Evolutionary conservation across 805 yeast genomes (phyloP), one percentile per base, ranked within the genome.

Genomic region (Candida boleticola): DNA sequence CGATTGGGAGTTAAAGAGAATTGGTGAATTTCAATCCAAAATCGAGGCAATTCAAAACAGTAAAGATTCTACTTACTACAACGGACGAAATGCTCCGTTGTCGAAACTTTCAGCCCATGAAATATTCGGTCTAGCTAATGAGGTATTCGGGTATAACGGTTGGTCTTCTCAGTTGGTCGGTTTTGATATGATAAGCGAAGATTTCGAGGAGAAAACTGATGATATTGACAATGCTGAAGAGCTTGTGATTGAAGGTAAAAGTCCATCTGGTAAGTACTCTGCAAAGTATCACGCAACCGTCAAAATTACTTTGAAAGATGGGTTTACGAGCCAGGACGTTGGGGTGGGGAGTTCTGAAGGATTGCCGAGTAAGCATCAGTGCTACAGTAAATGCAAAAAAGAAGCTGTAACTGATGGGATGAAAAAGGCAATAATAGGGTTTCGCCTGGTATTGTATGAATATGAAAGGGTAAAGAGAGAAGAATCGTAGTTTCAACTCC

Each of bases 71-170:
- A 46, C 43, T 27, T 41, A 46, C 18, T 32, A 27, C 17, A 20
- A 26, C 10, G 38, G 42, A n/a, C 5, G 36, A 5, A 16, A 30
- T 4, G 9, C 32, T 14, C 35, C 25, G 7, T 23, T 44, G 20
- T 11, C 37, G 16, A 9, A 20, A 20, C 34, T 43, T 23, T 25
- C 46, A 13, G 40, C 44, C 4, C 59, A 64, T 42, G 45, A 47
- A 17, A 52, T 75, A 3, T 52, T 73, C 5, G 56, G 57, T 11
- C 54, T 71, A 42, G 79, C 80, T 1, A 79, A 79, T 44, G 76
- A 73, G 29, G 57, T 71, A 0, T 79, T 77, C 58, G 84, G 83
- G 0, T 75, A 62, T 52, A 66, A 76, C 45, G 84, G 85, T 6
- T 80, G 85, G 85, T 66, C 72, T 5, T 63, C 75, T 25, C 68